Percentiles rank a stretch among this genome's conserved stretches.
These are phyloP conservation scores for Phyllosticta citriasiana DNA, from an alignment of 2,329 filamentous ascomycete genomes.

Conservation along the genomic window DNA sequence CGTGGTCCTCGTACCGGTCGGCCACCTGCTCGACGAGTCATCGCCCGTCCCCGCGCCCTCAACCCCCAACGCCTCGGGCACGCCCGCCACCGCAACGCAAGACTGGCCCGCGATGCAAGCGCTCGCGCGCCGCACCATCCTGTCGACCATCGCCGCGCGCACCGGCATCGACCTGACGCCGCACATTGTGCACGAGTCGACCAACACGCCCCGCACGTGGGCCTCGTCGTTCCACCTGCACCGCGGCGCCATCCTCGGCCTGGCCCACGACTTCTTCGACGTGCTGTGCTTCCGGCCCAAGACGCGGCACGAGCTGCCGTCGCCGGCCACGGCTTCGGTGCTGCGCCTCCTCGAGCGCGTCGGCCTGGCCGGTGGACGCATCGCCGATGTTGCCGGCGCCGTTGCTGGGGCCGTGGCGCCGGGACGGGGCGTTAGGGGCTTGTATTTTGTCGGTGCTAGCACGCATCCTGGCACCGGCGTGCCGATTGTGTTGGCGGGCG, in stretches of 20 bases:
- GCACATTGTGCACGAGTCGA: conserved; percentile 48
- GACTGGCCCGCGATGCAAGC: conserved; percentile 54
- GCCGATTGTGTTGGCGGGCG: conserved; percentile 61
- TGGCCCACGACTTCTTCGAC: conserved; percentile 66
- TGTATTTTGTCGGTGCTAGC: conserved; percentile 66
- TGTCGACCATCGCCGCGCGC: conserved; percentile 50
- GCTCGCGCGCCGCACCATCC: conserved; percentile 49
- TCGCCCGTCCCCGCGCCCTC: conserved; percentile 16
- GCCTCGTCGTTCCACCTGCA: conserved; percentile 61
- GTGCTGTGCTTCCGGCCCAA: conserved; percentile 56
- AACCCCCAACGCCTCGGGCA: conserved; percentile 30
- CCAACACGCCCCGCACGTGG: conserved; percentile 60
- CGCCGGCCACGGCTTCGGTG: conserved; percentile 25
- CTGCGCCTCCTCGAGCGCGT: conserved; percentile 58
- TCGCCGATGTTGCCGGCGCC: not conserved
- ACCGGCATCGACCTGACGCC: conserved; percentile 46
- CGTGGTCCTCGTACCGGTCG: conserved; percentile 62
- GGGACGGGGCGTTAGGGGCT: conserved; percentile 32
- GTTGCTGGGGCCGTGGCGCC: not conserved
- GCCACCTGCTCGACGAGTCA: conserved; percentile 45
- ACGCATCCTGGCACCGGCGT: conserved; percentile 70
- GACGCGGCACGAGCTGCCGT: conserved; percentile 38
- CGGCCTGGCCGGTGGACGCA: not conserved
- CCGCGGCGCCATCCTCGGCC: conserved; percentile 61
- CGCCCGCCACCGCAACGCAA: conserved; percentile 32